Conservation (phyloP, 768 basidiomycete genomes). For the Russula ochroleuca region DNA sequence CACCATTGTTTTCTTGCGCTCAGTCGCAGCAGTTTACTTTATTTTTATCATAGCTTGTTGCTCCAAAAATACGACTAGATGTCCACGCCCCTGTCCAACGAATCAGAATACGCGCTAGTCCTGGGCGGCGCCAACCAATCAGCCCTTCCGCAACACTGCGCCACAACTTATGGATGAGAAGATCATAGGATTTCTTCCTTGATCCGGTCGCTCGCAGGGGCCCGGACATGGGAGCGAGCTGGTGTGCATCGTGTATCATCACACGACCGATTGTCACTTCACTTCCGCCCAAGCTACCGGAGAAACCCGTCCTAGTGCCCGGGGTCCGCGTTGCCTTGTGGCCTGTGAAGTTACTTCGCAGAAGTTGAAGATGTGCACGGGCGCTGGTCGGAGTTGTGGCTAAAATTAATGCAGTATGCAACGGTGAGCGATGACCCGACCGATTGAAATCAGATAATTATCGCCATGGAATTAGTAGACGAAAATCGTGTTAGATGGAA, state of each 20-base stretch:
- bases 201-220: background rate
- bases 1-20: no score
- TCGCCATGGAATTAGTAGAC: slow-evolving; percentile 9
- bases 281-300: slow-evolving; percentile 8
- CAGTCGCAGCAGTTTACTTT: no score
- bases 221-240: background rate
- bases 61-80: background rate
- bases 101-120: no score
- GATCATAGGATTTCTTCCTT: background rate
- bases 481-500: background rate
- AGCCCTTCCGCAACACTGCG: background rate
- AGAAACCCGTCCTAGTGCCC: background rate
- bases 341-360: background rate
- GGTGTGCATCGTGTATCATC: background rate
- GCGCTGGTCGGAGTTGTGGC: slow-evolving; percentile 7
- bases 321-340: background rate
- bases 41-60: background rate
- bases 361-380: background rate
- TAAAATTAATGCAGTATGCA: slow-evolving; percentile 6
- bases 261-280: slow-evolving; percentile 6
- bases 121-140: no score
- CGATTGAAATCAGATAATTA: slow-evolving; percentile 16
- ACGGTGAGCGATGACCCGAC: slow-evolving; percentile 1
- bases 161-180: background rate
- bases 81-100: no score